Evolutionary conservation across 345 rosid genomes (phyloP), one percentile per base, ranked within the genome.

Genomic region (Fremontodendron californicum): DNA sequence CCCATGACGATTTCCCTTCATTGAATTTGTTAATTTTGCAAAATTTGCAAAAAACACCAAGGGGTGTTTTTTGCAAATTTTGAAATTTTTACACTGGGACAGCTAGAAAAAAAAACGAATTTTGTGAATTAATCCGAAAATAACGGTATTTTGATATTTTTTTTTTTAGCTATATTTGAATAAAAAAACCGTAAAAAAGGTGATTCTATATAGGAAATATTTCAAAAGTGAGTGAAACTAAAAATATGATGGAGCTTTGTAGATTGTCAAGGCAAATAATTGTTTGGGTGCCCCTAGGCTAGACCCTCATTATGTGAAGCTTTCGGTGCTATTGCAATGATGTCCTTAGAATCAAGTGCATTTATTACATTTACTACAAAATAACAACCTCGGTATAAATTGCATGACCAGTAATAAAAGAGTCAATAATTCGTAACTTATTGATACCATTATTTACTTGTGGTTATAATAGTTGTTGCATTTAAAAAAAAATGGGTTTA

Each of bases 251-350:
- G 65, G 16, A 61, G 3, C 39, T 61, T 61, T 31, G 39, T 29
- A 61, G 66, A 61, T 29, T 61, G 31, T 29, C n/a, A 61, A 61
- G 66, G 21, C 71, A 69, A 46, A 39, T 39, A 64, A 37, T 37
- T n/a, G n/a, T 27, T 64, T 2, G 68, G 25, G 23, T 63, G 46
- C 46, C 23, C 70, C 18, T 21, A 55, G 15, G 9, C 4, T 23
- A 25, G 33, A 10, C 33, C 68, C 46, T 16, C 12, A 37, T 64
- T 37, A 19, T 64, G 29, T 9, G 29, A 19, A 39, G 48, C 49
- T 66, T 66, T 66, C 71, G 71, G 71, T 66, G 71, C 49, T n/a
- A n/a, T 40, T 66, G 71, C 49, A 39, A 66, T 66, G 29, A 66
- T 66, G 49, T 10, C 46, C 46, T 2, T n/a, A 9, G 31, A n/a